These are phyloP conservation scores for Lolium perenne DNA, from an alignment of 176 grass and related monocot genomes.

Conservation along the genomic window DNA sequence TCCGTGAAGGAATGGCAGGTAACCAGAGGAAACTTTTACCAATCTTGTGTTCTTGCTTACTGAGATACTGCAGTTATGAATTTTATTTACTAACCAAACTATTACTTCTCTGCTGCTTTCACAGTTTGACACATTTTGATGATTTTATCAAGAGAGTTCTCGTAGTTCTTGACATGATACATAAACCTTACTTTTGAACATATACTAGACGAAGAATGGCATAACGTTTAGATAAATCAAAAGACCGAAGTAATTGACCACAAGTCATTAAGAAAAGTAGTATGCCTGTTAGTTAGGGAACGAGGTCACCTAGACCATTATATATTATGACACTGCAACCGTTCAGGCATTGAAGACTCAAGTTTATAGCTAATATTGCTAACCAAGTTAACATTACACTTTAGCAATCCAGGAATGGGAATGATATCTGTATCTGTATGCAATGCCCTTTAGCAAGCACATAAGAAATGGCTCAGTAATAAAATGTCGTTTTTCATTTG, in stretches of 20 bases:
- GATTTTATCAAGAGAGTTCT: background rate
- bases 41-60: conserved; percentile 23
- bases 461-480: background rate
- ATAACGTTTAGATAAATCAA: background rate
- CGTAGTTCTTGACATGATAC: background rate
- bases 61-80: background rate
- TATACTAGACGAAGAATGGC: background rate
- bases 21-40: conserved; percentile 30
- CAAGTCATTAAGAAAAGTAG: background rate
- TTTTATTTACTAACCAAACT: background rate
- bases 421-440: background rate
- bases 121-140: background rate
- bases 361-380: background rate
- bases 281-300: background rate
- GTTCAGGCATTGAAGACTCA: background rate
- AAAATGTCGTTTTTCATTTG: background rate
- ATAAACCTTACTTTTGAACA: background rate
- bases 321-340: background rate
- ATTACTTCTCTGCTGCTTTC: background rate
- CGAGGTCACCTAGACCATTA: background rate
- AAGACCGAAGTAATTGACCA: background rate
- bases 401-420: background rate
- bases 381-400: conserved; percentile 12
- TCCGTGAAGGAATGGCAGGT: conserved; percentile 99
- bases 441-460: background rate